These are phyloP conservation scores for Nicotiana rustica DNA, from an alignment of 305 asterid genomes.

Conservation along the genomic window DNA sequence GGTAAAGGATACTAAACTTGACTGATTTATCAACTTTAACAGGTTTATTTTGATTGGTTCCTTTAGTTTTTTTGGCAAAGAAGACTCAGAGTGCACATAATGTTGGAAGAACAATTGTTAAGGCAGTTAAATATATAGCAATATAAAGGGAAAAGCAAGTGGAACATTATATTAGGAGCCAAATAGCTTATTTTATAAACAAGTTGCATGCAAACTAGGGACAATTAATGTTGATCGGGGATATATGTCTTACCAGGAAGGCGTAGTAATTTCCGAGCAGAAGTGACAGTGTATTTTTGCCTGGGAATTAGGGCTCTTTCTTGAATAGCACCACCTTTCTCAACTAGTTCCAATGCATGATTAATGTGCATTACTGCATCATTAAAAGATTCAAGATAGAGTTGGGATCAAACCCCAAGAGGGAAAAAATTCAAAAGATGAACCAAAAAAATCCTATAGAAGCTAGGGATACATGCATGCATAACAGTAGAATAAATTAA, in stretches of 20 bases:
- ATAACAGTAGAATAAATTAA: no score
- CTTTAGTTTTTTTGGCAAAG: no score
- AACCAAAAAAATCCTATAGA: background rate
- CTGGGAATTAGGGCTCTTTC: slow-evolving; percentile 44
- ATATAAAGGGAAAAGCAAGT: no score
- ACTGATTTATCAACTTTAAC: background rate
- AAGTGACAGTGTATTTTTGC: slow-evolving; percentile 36
- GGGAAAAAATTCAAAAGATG: background rate
- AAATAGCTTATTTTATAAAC: no score
- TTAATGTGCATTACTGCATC: slow-evolving; percentile 46
- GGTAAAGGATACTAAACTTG: background rate
- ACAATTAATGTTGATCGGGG: background rate
- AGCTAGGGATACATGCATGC: no score
- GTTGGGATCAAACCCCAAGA: background rate
- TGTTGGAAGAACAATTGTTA: no score
- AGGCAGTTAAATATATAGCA: no score
- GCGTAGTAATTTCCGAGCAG: slow-evolving; percentile 45
- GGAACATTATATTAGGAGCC: no score
- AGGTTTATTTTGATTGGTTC: background rate
- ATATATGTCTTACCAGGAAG: slow-evolving; percentile 32
- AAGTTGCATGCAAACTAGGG: background rate
- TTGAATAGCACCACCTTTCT: slow-evolving; percentile 39
- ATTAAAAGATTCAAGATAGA: background rate
- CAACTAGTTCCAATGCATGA: slow-evolving; percentile 56
- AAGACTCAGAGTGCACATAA: no score